phyloP scores from a whole-genome alignment of 2,329 filamentous ascomycete species.

The Sclerotinia nivalis region DNA sequence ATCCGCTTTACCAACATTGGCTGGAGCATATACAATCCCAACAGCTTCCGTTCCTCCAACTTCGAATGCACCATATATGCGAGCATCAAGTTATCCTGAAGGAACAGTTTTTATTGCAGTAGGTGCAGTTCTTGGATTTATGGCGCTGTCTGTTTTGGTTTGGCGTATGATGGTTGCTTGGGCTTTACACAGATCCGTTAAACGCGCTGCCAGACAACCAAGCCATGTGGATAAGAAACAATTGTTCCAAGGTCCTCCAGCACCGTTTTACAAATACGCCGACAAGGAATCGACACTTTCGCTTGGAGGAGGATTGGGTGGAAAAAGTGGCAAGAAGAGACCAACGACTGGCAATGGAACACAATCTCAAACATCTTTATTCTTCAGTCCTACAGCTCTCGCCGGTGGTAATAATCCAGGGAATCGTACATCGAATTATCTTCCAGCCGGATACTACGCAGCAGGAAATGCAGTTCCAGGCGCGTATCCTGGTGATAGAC shows the following conservation, averaged over 20 bases:
- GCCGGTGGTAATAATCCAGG: slow-evolving; percentile 53
- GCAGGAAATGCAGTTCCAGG: slow-evolving; percentile 50
- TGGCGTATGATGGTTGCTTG: slow-evolving; percentile 90
- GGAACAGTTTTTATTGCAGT: slow-evolving; percentile 97
- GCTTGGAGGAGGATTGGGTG: slow-evolving; percentile 31
- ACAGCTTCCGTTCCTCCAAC: slow-evolving; percentile 79
- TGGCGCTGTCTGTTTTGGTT: slow-evolving; percentile 76
- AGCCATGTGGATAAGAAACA: slow-evolving; percentile 70
- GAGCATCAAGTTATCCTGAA: slow-evolving; percentile 79
- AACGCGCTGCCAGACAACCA: slow-evolving; percentile 77
- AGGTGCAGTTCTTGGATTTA: slow-evolving; percentile 80
- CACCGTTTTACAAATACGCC: slow-evolving; percentile 61
- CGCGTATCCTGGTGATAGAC: slow-evolving; percentile 39
- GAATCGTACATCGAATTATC: slow-evolving; percentile 73
- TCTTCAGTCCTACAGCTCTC: slow-evolving; percentile 91
- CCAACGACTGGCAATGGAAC: slow-evolving; percentile 43
- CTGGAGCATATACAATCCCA: slow-evolving; percentile 64
- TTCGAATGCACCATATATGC: slow-evolving; percentile 85
- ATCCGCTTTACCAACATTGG: slow-evolving; percentile 52
- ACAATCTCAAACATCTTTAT: slow-evolving; percentile 52
- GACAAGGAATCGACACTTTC: slow-evolving; percentile 49
- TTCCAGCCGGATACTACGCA: slow-evolving; percentile 90
- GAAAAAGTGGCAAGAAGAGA: slow-evolving; percentile 41
- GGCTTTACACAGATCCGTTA: slow-evolving; percentile 88
- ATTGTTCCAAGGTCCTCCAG: slow-evolving; percentile 54